These are phyloP conservation scores for Trichoderma sp. DNA, from an alignment of 2,329 filamentous ascomycete genomes.

Conservation along the genomic window DNA sequence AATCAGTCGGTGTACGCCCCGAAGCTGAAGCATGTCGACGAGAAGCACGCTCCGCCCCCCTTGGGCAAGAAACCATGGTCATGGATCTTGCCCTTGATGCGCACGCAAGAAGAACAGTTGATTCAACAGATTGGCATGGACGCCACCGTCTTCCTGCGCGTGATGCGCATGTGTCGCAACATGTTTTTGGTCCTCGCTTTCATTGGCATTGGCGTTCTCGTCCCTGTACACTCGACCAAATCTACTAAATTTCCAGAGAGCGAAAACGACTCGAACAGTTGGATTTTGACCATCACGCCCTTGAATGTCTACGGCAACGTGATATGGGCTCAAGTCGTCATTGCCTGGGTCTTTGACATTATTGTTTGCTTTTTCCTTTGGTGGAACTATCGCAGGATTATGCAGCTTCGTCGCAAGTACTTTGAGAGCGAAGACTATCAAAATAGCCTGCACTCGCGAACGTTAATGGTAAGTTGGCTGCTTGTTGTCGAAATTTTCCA, in stretches of 20 bases:
- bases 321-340: slow-evolving; percentile 58
- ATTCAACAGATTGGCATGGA: slow-evolving; percentile 86
- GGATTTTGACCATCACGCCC: slow-evolving; percentile 61
- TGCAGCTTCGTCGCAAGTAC: slow-evolving; percentile 69
- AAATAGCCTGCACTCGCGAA: slow-evolving; percentile 74
- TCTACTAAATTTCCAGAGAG: slow-evolving; percentile 26
- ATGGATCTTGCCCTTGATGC: slow-evolving; percentile 77
- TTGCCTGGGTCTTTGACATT: slow-evolving; percentile 66
- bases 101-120: slow-evolving; percentile 72
- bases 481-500: background rate
- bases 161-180: slow-evolving; percentile 86
- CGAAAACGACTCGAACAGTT: slow-evolving; percentile 28
- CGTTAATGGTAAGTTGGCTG: slow-evolving; percentile 54
- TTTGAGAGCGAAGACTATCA: slow-evolving; percentile 88
- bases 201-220: slow-evolving; percentile 71
- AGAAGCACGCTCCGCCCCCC: slow-evolving; percentile 81
- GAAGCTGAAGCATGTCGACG: slow-evolving; percentile 87
- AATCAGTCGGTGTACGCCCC: slow-evolving; percentile 93
- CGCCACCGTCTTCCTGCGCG: slow-evolving; percentile 84
- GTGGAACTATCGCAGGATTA: slow-evolving; percentile 80
- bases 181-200: slow-evolving; percentile 74
- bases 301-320: slow-evolving; percentile 49
- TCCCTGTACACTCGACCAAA: slow-evolving; percentile 71
- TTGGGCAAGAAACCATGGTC: slow-evolving; percentile 84
- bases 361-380: slow-evolving; percentile 78